A percentile compares a stretch with the other conserved stretches of the same genome.
These are phyloP conservation scores for Globisporangium nodosum DNA, from an alignment of 352 stramenopile genomes.

Conservation along the genomic window DNA sequence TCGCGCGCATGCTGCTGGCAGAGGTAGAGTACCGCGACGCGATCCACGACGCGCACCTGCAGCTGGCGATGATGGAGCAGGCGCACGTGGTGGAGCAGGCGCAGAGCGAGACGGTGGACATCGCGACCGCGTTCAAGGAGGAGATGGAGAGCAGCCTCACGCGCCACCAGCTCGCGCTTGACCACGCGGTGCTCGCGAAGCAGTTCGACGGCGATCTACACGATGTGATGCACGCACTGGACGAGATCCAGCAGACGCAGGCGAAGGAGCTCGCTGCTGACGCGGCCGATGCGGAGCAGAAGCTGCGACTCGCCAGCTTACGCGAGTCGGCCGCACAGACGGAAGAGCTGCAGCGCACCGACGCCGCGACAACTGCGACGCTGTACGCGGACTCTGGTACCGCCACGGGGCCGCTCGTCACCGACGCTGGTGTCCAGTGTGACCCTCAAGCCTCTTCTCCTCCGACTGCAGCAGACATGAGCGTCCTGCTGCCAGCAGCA, in stretches of 20 bases:
- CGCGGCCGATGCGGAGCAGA: conserved; percentile 10
- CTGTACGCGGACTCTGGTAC: conserved; percentile 30
- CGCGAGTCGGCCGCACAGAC: conserved; percentile 53
- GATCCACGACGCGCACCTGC: conserved; percentile 54
- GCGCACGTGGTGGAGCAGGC: conserved; percentile 41
- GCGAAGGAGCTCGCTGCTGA: conserved; percentile 14
- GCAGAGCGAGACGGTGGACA: conserved; percentile 39
- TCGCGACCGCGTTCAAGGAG: conserved; percentile 61
- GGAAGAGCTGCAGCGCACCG: conserved; percentile 16
- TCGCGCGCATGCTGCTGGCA: conserved; percentile 44
- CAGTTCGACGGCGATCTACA: conserved; percentile 49
- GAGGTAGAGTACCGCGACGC: conserved; percentile 68
- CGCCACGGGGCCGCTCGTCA: conserved; percentile 15
- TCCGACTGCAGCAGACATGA: neutral
- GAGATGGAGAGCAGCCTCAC: conserved; percentile 47
- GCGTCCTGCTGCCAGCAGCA: neutral
- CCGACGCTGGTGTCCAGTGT: conserved; percentile 32
- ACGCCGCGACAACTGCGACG: conserved; percentile 37
- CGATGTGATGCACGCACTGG: conserved; percentile 31
- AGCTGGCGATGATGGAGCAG: conserved; percentile 56
- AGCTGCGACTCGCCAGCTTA: conserved; percentile 23
- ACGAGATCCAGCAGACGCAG: conserved; percentile 29
- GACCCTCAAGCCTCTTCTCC: conserved; percentile 1
- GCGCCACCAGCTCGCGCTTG: conserved; percentile 38
- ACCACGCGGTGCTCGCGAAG: conserved; percentile 39